Percentiles rank a stretch among this genome's conserved stretches.
phyloP scores from a whole-genome alignment of 805 yeast genomes.

The Teunomyces gatunensis region DNA sequence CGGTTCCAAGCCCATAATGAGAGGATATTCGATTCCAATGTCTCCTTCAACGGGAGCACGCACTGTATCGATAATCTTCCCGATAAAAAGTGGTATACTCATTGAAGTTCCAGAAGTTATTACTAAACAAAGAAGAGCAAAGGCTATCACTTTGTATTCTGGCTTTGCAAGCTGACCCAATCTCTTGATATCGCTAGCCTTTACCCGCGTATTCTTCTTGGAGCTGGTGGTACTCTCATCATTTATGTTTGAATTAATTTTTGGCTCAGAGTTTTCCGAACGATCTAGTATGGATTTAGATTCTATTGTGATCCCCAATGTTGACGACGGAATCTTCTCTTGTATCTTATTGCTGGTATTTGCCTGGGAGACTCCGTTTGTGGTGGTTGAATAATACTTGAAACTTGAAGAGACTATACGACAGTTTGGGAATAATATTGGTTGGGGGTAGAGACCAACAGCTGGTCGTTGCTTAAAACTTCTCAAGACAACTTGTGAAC shows the following conservation, averaged over 20 bases:
- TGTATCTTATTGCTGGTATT: background rate
- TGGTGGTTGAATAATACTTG: background rate
- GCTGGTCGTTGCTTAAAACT: background rate
- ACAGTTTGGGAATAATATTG: background rate
- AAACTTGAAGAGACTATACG: background rate
- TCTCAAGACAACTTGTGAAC: background rate
- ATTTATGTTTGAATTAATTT: background rate
- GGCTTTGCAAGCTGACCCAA: slow-evolving; percentile 18
- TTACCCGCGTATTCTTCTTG: background rate
- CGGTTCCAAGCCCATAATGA: slow-evolving; percentile 56
- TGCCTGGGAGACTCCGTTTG: background rate
- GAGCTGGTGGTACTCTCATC: background rate
- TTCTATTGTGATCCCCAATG: background rate
- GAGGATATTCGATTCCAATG: background rate
- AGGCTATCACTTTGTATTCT: slow-evolving; percentile 10
- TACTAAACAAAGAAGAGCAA: slow-evolving; percentile 64
- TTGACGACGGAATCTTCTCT: background rate
- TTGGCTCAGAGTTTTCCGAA: background rate
- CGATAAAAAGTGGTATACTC: slow-evolving; percentile 79
- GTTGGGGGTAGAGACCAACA: background rate
- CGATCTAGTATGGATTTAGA: too few species aligned
- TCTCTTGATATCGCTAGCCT: slow-evolving; percentile 18
- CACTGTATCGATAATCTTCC: slow-evolving; percentile 78
- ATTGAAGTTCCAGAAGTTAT: slow-evolving; percentile 77
- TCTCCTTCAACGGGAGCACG: slow-evolving; percentile 24